These are phyloP conservation scores for Monosporascus ibericus DNA, from an alignment of 2,329 filamentous ascomycete species.

Conservation along the genomic window DNA sequence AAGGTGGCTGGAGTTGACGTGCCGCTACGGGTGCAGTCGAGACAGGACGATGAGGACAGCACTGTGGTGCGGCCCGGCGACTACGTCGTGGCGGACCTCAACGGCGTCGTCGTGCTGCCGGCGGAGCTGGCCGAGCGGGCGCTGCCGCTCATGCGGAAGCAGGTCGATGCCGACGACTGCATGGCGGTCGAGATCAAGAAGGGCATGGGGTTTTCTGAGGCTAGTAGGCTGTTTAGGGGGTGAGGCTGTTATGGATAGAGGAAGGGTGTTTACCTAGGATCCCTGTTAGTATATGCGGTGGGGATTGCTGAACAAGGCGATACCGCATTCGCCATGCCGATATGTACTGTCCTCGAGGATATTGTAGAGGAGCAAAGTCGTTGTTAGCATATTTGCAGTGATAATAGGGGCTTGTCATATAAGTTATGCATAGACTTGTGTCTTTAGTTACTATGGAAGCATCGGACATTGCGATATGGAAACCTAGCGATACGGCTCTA, in stretches of 20 bases:
- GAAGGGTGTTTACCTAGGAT: too few relatives aligned
- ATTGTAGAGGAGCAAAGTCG: too few relatives aligned
- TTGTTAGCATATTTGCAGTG: too few relatives aligned
- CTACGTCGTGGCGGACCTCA: constrained; percentile 38
- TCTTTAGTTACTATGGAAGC: too few relatives aligned
- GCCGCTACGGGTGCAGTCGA: constrained; percentile 30
- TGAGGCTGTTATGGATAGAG: neutral
- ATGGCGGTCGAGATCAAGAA: constrained; percentile 34
- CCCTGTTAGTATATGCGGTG: too few relatives aligned
- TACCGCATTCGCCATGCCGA: too few relatives aligned
- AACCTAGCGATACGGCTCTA: too few relatives aligned
- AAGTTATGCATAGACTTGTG: too few relatives aligned
- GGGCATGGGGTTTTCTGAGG: constrained; percentile 38
- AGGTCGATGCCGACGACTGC: constrained; percentile 35
- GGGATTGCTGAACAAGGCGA: too few relatives aligned
- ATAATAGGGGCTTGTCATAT: too few relatives aligned
- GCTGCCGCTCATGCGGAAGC: constrained; percentile 33
- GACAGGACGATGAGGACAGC: constrained; percentile 29
- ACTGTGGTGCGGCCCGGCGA: constrained; percentile 32
- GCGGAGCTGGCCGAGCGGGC: constrained; percentile 31
- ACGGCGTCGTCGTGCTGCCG: constrained; percentile 39
- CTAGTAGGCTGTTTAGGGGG: constrained; percentile 34
- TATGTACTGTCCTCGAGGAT: too few relatives aligned
- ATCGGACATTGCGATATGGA: too few relatives aligned
- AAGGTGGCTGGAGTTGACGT: constrained; percentile 38